Evolutionary conservation across 2,329 filamentous ascomycete genomes (phyloP).

Genomic region (Penicillium capsulatum): DNA sequence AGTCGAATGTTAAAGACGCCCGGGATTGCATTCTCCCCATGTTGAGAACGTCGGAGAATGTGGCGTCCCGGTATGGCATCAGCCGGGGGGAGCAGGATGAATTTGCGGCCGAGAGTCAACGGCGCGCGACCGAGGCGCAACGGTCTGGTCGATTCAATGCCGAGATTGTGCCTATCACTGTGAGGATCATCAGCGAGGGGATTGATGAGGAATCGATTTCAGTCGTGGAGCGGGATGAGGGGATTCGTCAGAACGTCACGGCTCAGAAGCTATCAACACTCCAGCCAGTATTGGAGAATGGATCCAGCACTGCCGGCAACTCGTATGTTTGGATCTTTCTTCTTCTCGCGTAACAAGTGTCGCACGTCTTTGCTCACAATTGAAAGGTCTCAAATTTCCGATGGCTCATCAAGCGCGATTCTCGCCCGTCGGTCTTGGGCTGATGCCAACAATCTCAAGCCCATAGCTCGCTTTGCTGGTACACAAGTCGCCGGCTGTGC

Average conservation of each 20-base stretch:
- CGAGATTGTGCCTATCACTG: conserved; percentile 78
- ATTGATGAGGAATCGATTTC: conserved; percentile 46
- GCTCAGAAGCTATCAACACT: conserved; percentile 69
- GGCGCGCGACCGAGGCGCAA: conserved; percentile 67
- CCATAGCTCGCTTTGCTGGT: conserved; percentile 77
- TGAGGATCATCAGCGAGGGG: conserved; percentile 60
- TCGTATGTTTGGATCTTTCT: too few species aligned
- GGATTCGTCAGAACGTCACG: conserved; percentile 66
- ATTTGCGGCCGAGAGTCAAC: conserved; percentile 72
- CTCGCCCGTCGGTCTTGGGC: conserved; percentile 83
- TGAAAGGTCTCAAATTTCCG: conserved; percentile 68
- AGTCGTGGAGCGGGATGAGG: conserved; percentile 69
- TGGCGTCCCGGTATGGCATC: conserved; percentile 72
- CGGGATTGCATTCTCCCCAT: conserved; percentile 90
- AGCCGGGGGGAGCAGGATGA: conserved; percentile 73
- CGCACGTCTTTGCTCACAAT: too few species aligned
- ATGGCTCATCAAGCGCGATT: conserved; percentile 78
- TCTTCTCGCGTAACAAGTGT: too few species aligned
- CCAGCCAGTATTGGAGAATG: conserved; percentile 72
- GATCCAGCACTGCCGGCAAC: conserved; percentile 81
- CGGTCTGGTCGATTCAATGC: conserved; percentile 64
- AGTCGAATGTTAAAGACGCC: conserved; percentile 63
- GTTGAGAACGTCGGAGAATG: conserved; percentile 87
- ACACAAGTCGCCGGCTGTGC: conserved; percentile 71
- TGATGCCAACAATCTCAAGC: conserved; percentile 63